phyloP scores from a whole-genome alignment of 192 early-diverging fungal species.

The Coemansia sp. region DNA sequence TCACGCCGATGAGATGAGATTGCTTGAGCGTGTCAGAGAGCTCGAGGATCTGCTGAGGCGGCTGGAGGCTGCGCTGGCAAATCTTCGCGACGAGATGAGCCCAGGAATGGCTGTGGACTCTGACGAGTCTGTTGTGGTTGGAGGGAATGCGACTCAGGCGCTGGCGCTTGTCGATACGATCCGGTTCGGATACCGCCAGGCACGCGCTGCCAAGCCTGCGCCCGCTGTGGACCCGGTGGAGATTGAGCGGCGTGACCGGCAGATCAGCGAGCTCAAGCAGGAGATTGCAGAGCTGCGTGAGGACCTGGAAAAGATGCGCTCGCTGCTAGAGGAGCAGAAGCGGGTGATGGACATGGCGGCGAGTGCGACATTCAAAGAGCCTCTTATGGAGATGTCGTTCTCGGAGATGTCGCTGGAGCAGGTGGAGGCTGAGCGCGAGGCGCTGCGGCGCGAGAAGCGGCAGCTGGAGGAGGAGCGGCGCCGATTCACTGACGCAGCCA shows the following conservation, averaged over 20 bases:
- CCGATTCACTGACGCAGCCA: constrained; percentile 69
- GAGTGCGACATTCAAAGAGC: constrained; percentile 8
- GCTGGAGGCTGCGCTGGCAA: constrained; percentile 13
- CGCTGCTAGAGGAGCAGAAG: constrained; percentile 38
- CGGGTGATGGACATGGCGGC: constrained; percentile 31
- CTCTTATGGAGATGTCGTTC: constrained; percentile 30
- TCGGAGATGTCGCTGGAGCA: constrained; percentile 52
- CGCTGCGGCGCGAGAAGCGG: constrained; percentile 49
- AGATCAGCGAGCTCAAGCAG: constrained; percentile 49
- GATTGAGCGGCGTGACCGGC: constrained; percentile 52
- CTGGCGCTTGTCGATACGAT: constrained; percentile 39
- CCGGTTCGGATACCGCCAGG: constrained; percentile 6
- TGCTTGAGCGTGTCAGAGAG: constrained; percentile 15
- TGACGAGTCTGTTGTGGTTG: constrained; percentile 1
- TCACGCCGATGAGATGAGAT: constrained; percentile 18
- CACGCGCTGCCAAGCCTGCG: constrained; percentile 15
- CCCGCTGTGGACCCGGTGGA: constrained; percentile 21
- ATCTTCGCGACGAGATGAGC: neutral
- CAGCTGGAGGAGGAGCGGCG: constrained; percentile 64
- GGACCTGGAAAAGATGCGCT: constrained; percentile 29
- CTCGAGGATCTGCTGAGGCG: constrained; percentile 27
- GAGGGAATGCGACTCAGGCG: constrained; percentile 21
- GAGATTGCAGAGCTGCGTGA: constrained; percentile 22
- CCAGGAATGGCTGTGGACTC: neutral
- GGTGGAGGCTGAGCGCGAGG: constrained; percentile 49